Base-by-base conservation (phyloP, 805 yeast species). In the Metschnikowia cerradonensis region DNA sequence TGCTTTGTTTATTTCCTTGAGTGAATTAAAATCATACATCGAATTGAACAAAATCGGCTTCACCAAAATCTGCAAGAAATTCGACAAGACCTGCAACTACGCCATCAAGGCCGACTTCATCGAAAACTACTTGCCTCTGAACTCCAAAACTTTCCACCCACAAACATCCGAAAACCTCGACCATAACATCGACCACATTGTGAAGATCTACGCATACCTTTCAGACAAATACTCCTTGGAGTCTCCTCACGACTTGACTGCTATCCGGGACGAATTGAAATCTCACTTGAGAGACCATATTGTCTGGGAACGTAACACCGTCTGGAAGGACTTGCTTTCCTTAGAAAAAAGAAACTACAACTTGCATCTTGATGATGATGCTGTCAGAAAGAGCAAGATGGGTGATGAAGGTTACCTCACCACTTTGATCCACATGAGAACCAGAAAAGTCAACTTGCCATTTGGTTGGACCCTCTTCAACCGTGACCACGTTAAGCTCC, bases 281-380 rank as follows among this genome's bases (percentile, higher is more conserved):
- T 70, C 80, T 3, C 78, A 78, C 55, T 70, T 92, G 56, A 77
- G 97, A 56, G 99, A 92, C 61, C 96, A 92, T 66, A 88, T 92
- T 34, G 96, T 91, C 17, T 92, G 97, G 95, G 98, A 92, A 70
- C 80, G 99, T 67, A 90, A 90, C 66, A 92, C 97, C 0, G 97
- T 92, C 30, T 92, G 99, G 99, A 84, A 94, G 64, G 97, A 92
- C 67, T 84, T 92, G 86, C 86, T 92, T 64, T 92, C 94, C 20
- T 69, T 91, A 60, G 59, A 57, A 57, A 51, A 64, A 57, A 58
- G 52, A 10, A 41, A 58, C 38, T 52, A 59, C 41, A 58, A 54
- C 45, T 48, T 61, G 56, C 57, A 36, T 53, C 52, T 52, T 5
- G 62, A 60, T 17, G 54, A 53, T 19, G 43, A 49, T n/a, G 55